A percentile compares a stretch with the other conserved stretches of the same genome.
Evolutionary conservation across 2,329 filamentous ascomycete genomes (phyloP).

Genomic region (Fusarium sp.): DNA sequence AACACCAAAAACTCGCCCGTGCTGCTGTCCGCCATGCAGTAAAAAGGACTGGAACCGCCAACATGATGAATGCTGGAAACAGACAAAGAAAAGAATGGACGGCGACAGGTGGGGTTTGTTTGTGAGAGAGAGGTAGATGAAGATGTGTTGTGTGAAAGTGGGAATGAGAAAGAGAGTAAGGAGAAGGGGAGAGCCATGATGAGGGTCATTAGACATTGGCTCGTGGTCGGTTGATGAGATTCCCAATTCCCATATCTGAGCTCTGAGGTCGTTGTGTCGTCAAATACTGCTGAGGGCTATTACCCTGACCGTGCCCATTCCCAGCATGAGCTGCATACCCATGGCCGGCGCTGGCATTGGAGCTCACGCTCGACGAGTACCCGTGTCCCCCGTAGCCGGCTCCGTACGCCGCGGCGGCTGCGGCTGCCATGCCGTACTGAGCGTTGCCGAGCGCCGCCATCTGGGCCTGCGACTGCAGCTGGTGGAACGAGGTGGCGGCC

Average conservation of each 20-base stretch:
- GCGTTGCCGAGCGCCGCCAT: conserved; percentile 28
- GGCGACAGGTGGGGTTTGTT: conserved; percentile 17
- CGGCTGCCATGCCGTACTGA: conserved; percentile 39
- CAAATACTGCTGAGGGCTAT: conserved; percentile 59
- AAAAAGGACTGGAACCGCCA: conserved; percentile 19
- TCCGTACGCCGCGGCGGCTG: conserved; percentile 28
- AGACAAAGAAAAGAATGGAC: conserved; percentile 37
- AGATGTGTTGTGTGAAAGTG: not conserved
- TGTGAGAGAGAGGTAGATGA: not conserved
- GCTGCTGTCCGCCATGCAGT: conserved; percentile 37
- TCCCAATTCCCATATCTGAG: conserved; percentile 71
- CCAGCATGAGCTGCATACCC: conserved; percentile 45
- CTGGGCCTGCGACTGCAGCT: conserved; percentile 40
- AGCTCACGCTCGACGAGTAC: conserved; percentile 67
- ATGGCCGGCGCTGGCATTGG: conserved; percentile 54
- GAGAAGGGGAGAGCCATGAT: not conserved
- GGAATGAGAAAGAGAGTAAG: not conserved
- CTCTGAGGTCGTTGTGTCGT: conserved; percentile 62
- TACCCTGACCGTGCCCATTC: conserved; percentile 49
- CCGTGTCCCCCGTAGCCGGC: conserved; percentile 51
- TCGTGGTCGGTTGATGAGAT: conserved; percentile 66
- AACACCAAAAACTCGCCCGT: conserved; percentile 27
- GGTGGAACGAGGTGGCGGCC: conserved; percentile 49
- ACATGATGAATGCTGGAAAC: conserved; percentile 15
- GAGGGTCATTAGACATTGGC: conserved; percentile 32